Base-by-base conservation (phyloP, 2,329 filamentous ascomycete genomes). In the Lasiodiplodia gonubiensis region DNA sequence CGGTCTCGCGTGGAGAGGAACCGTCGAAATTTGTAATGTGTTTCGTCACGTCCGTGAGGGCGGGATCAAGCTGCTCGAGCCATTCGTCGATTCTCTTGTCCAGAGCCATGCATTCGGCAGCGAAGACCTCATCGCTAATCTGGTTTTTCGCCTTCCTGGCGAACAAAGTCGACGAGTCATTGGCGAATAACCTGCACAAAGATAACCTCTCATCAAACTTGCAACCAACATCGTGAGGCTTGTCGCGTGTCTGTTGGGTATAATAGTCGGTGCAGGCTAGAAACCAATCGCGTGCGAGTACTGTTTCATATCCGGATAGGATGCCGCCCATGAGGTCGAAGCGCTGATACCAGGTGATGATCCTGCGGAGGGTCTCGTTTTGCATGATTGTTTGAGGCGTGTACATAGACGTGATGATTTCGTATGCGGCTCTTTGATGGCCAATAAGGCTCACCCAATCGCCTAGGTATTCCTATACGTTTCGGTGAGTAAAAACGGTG, bases 361-460 rank as follows among this genome's bases (percentile, higher is more conserved):
- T 88, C 73, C 91, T 89, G 35, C 91, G 87, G 35, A 90, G 87
- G 16, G 91, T 85, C 4, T 90, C 84, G 11, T 90, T 91, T 70
- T 91, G 83, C 81, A 90, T 88, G 52, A 92, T 88, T 0, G 88
- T 90, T 69, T 93, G 84, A 0, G 93, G 92, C 0, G 89, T 93
- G 75, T 93, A 94, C 0, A 97, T 81, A 52, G 90, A 87, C 1
- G 86, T 90, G 54, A 98, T 82, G 72, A 98, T 90, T 70, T 92
- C 88, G 74, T 91, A 88, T 0, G 95, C 95, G 12, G 94, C 95
- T 75, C 91, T 93, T 77, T 97, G 94, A 76, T 98, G 95, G 25
- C 93, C 92, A 79, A 95, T 90, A 18, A 98, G 84, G 73, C 96
- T 97, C 64, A 96, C 88, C 93, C 93, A 98, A 76, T 99, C 95